These are phyloP conservation scores for Avena atlantica DNA, from an alignment of 176 grass and related monocot species.

Conservation along the genomic window DNA sequence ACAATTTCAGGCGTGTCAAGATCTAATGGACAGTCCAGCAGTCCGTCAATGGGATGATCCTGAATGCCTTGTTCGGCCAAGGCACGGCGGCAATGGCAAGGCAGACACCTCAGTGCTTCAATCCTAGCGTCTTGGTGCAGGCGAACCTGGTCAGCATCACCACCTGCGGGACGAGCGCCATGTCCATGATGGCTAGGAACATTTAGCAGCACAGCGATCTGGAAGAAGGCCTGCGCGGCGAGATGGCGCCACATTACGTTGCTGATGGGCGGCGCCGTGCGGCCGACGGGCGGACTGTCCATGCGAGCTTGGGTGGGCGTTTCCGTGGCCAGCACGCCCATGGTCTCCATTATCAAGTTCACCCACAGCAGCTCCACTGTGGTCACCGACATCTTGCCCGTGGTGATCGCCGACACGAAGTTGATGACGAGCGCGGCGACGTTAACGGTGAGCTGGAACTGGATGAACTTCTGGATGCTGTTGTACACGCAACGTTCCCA, in stretches of 20 bases:
- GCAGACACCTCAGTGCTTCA: constrained; percentile 71
- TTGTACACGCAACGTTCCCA: constrained; percentile 83
- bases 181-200: too few relatives aligned
- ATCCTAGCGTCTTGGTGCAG: constrained; percentile 54
- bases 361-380: constrained; percentile 87
- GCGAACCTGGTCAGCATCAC: background rate
- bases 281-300: constrained; percentile 55
- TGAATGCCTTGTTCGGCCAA: constrained; percentile 48
- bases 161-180: constrained; percentile 62
- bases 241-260: constrained; percentile 80
- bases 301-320: constrained; percentile 58
- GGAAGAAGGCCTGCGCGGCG: constrained; percentile 55
- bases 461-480: constrained; percentile 83
- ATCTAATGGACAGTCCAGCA: constrained; percentile 41
- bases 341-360: constrained; percentile 89
- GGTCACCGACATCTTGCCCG: constrained; percentile 57
- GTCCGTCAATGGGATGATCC: constrained; percentile 34
- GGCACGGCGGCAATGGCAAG: constrained; percentile 39
- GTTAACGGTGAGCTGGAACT: constrained; percentile 91
- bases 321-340: constrained; percentile 73
- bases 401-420: constrained; percentile 56
- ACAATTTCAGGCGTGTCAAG: too few relatives aligned
- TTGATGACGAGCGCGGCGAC: constrained; percentile 56
- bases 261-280: constrained; percentile 70
- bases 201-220: constrained; percentile 56